Percentiles rank a stretch among this genome's conserved stretches.
Conservation (phyloP, 805 yeast genomes). For the Lipomyces spencermartinsiae region DNA sequence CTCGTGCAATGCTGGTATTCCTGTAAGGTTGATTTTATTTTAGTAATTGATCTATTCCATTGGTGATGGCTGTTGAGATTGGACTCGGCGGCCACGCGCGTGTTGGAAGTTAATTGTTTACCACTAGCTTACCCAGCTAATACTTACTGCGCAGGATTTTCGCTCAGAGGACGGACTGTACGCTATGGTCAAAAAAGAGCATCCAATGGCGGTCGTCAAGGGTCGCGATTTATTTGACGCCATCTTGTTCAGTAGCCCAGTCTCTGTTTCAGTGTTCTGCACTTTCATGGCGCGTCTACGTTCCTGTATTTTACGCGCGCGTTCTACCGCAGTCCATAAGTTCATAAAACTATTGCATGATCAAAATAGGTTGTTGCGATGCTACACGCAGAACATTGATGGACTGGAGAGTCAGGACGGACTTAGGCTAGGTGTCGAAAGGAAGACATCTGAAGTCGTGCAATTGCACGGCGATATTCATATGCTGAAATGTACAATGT, state of each 20-base stretch:
- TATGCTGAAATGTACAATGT: constrained; percentile 73
- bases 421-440: constrained; percentile 60
- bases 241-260: constrained; percentile 72
- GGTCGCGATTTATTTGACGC: constrained; percentile 94
- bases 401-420: constrained; percentile 76
- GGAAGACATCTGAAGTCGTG: constrained; percentile 74
- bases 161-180: constrained; percentile 85
- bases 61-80: neutral
- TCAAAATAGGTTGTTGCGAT: constrained; percentile 71
- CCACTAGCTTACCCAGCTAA: neutral
- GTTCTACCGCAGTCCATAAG: constrained; percentile 83
- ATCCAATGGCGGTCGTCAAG: constrained; percentile 66
- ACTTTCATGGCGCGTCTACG: constrained; percentile 87
- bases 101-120: neutral
- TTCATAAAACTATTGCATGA: constrained; percentile 68
- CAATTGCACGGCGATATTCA: constrained; percentile 92
- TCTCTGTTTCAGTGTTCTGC: constrained; percentile 75
- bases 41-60: neutral
- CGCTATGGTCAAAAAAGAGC: constrained; percentile 67
- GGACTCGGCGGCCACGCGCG: neutral
- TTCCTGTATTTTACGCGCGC: constrained; percentile 64
- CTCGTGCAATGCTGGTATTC: constrained; percentile 95
- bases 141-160: constrained; percentile 58
- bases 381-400: constrained; percentile 96
- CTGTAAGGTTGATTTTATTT: constrained; percentile 47